phyloP scores from a whole-genome alignment of 1,284 basidiomycete species.

The Malassezia furfur region DNA sequence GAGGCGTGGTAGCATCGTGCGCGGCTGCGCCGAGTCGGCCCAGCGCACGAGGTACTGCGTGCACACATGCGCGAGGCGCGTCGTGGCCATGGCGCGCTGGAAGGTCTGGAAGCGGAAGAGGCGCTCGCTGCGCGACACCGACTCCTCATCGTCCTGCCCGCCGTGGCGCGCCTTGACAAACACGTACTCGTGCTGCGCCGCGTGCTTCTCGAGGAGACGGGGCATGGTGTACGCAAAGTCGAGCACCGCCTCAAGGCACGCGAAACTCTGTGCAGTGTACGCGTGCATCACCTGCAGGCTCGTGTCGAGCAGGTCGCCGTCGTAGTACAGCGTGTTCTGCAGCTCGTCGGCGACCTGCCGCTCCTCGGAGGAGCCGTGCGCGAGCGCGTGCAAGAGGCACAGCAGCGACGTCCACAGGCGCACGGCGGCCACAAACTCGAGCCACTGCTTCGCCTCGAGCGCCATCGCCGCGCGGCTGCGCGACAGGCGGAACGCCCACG shows the following conservation, averaged over 20 bases:
- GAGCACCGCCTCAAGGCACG: constrained; percentile 36
- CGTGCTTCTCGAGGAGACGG: constrained; percentile 41
- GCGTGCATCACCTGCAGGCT: constrained; percentile 30
- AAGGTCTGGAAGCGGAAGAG: constrained; percentile 41
- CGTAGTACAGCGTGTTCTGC: constrained; percentile 43
- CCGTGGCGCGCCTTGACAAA: constrained; percentile 31
- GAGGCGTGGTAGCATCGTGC: constrained; percentile 33
- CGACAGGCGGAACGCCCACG: constrained; percentile 43
- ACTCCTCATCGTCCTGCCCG: constrained; percentile 23
- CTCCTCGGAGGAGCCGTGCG: constrained; percentile 26
- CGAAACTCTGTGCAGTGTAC: constrained; percentile 41
- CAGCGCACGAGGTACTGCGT: constrained; percentile 36
- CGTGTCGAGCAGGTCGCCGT: constrained; percentile 35
- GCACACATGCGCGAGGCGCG: constrained; percentile 33
- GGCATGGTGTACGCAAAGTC: constrained; percentile 40
- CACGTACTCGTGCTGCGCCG: constrained; percentile 37
- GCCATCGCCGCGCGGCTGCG: constrained; percentile 30
- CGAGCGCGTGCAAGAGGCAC: constrained; percentile 36
- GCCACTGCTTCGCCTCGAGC: constrained; percentile 33
- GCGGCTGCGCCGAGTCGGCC: constrained; percentile 28
- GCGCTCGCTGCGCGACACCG: constrained; percentile 24
- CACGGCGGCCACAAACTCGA: constrained; percentile 39
- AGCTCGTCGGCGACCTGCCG: constrained; percentile 36
- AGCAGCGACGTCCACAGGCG: constrained; percentile 44
- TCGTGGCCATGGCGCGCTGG: constrained; percentile 35